Base-by-base conservation (phyloP, 2,329 filamentous ascomycete species). In the Colletotrichum chlorophyti region DNA sequence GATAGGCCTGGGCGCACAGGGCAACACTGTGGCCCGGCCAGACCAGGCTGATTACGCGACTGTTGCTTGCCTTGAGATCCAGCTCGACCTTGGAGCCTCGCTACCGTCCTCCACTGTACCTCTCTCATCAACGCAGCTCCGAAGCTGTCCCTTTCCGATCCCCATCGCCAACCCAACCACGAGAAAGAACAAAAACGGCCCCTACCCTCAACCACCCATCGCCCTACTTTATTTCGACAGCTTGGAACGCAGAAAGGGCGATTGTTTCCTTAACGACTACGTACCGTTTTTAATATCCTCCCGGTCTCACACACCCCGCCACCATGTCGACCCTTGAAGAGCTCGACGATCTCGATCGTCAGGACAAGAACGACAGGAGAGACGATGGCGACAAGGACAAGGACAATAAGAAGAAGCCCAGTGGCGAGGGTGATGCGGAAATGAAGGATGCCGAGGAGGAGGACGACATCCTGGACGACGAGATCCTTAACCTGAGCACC, bases 401-500 rank as follows among this genome's bases (percentile, higher is more conserved):
- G 61, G 62, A 71, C 58, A 66, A 71, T 51, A 66, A 72, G 45
- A 66, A 70, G 51, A 84, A 66, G 77, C 80, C 59, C 12, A 17
- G 49, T 1, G 40, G 11, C 53, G 87, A 89, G 69, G 90, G 83
- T 45, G 94, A 97, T 79, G 89, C 89, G 47, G 92, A 96, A 57
- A 97, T 97, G 93, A 88, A 94, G 74, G 93, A 97, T 73, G 89
- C 87, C 10, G 88, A 89, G 63, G 76, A 81, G 26, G 84, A 87
- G 64, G 91, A 94, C 45, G 89, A 96, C 66, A 84, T 93, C 52
- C 84, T 99, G 64, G 94, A 98, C 75, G 89, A 94, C 53, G 95
- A 99, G 79, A 94, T 99, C 69, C 85, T 98, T 61, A 89, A 87
- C 74, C 89, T 96, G 68, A 94, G 90, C 81, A 98, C 95, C 80